These are phyloP conservation scores for Zygosaccharomyces sapae DNA, from an alignment of 1,139 yeast genomes.

Conservation along the genomic window DNA sequence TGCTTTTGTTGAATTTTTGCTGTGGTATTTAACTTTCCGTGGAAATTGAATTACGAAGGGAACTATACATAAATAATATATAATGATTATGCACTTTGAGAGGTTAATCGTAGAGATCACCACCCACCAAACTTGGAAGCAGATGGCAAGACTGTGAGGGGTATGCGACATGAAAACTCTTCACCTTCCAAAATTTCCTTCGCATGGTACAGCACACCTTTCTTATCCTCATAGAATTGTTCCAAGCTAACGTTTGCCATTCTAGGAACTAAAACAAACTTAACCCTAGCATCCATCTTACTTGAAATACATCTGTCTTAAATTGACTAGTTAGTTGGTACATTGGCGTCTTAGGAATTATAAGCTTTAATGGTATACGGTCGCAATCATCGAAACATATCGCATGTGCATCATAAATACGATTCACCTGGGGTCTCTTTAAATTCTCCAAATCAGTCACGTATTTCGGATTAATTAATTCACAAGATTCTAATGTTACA, in stretches of 20 bases:
- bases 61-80: constrained; percentile 2
- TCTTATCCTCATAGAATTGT: constrained; percentile 33
- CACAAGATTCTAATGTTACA: constrained; percentile 34
- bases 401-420: constrained; percentile 32
- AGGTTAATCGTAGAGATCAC: no score
- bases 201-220: constrained; percentile 33
- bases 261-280: constrained; percentile 32
- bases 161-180: constrained; percentile 38
- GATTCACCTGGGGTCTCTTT: constrained; percentile 21
- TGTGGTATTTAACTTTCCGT: not conserved
- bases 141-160: constrained; percentile 36
- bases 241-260: constrained; percentile 17
- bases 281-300: constrained; percentile 37
- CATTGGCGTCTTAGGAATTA: constrained; percentile 35
- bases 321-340: constrained; percentile 37
- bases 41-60: not conserved
- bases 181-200: constrained; percentile 36
- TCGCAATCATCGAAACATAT: constrained; percentile 30
- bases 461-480: constrained; percentile 33
- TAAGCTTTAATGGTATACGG: constrained; percentile 30
- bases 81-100: not conserved
- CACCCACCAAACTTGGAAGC: constrained; percentile 37
- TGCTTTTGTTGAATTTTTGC: not conserved
- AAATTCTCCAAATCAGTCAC: constrained; percentile 14
- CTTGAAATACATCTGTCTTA: constrained; percentile 38